Evolutionary conservation across 2,329 filamentous ascomycete species (phyloP).

Genomic region (Nothomitra cinnamomea): DNA sequence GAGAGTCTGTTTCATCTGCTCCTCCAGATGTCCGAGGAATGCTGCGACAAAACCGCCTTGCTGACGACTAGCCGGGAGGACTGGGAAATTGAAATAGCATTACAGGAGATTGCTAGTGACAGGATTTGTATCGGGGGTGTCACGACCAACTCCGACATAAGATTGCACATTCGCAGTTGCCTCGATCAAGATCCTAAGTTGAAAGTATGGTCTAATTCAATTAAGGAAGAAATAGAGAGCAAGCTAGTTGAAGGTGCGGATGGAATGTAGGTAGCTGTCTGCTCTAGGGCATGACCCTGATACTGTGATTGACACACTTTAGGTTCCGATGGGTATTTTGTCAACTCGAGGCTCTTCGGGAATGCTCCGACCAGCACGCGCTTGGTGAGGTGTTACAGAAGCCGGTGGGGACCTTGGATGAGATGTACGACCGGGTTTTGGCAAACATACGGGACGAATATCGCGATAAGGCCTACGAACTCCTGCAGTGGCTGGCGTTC

Average conservation of each 20-base stretch:
- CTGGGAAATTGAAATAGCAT: neutral
- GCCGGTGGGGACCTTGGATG: constrained; percentile 8
- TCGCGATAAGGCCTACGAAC: neutral
- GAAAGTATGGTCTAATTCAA: neutral
- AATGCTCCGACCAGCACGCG: constrained; percentile 2
- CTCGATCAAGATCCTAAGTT: constrained; percentile 6
- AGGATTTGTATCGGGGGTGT: neutral
- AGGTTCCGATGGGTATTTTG: constrained; percentile 12
- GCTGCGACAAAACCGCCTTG: neutral
- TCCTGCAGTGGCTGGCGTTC: neutral
- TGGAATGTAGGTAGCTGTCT: constrained; percentile 5
- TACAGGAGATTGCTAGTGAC: neutral
- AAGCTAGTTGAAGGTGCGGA: constrained; percentile 4
- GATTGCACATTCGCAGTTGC: neutral
- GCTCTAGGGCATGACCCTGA: neutral
- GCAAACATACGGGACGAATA: constrained; percentile 2
- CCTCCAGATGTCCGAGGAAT: neutral
- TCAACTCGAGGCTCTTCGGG: constrained; percentile 8
- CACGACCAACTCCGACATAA: constrained; percentile 3
- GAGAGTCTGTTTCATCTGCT: neutral
- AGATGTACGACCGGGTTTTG: constrained; percentile 10
- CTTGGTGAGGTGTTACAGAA: constrained; percentile 4
- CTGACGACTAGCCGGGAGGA: neutral
- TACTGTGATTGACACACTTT: neutral
- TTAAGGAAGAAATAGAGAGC: constrained; percentile 3